phyloP scores from a whole-genome alignment of 495 filamentous ascomycete species.

The Diplogelasinospora grovesii region DNA sequence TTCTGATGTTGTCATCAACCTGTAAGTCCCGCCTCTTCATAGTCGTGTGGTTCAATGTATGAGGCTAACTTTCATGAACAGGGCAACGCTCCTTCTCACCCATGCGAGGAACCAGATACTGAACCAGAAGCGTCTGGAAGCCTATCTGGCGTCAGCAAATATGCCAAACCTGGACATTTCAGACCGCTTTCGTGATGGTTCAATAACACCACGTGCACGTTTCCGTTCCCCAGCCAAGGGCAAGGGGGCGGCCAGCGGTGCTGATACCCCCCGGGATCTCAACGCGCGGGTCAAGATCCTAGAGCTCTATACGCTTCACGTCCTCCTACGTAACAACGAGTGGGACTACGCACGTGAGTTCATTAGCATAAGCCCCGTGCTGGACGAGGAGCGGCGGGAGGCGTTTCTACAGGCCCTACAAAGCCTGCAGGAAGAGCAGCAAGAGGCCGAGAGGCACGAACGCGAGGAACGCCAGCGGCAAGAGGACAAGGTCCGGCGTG shows the following conservation, averaged over 20 bases:
- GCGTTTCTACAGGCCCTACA: slow-evolving; percentile 71
- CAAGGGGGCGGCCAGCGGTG: slow-evolving; percentile 27
- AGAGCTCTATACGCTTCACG: slow-evolving; percentile 89
- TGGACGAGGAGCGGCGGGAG: slow-evolving; percentile 89
- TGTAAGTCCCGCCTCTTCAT: slow-evolving; percentile 47
- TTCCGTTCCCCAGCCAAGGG: slow-evolving; percentile 30
- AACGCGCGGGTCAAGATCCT: slow-evolving; percentile 76
- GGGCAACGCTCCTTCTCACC: slow-evolving; percentile 78
- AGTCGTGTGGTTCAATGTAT: background rate
- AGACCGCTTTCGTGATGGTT: slow-evolving; percentile 42
- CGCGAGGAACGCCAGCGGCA: slow-evolving; percentile 58
- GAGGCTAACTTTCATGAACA: slow-evolving; percentile 18
- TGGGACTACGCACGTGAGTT: slow-evolving; percentile 94
- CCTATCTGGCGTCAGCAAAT: slow-evolving; percentile 73
- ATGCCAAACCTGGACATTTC: slow-evolving; percentile 61
- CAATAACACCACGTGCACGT: slow-evolving; percentile 14
- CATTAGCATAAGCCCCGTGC: slow-evolving; percentile 70
- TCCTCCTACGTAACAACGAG: slow-evolving; percentile 81
- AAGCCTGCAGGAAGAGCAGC: slow-evolving; percentile 65
- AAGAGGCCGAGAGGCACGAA: slow-evolving; percentile 54
- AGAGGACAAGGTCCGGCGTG: slow-evolving; percentile 50
- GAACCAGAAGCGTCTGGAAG: slow-evolving; percentile 84
- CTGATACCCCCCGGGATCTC: slow-evolving; percentile 71
- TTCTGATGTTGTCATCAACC: slow-evolving; percentile 85
- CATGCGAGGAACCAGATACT: slow-evolving; percentile 75